Evolutionary conservation across 495 filamentous ascomycete genomes (phyloP).

Genomic region (Podospora pseudocomata): DNA sequence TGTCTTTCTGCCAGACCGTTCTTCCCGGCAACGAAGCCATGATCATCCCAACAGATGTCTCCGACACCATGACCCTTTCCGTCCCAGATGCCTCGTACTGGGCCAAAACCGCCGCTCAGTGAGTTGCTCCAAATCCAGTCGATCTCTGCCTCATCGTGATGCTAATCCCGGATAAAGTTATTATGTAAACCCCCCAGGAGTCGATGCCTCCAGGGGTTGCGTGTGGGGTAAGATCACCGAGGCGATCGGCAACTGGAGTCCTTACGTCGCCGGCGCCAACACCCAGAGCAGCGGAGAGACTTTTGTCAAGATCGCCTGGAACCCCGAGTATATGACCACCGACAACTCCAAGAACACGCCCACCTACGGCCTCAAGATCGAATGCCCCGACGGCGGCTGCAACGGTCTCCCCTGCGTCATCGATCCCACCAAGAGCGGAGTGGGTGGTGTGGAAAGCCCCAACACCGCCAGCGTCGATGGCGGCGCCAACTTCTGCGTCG

Average conservation of each 20-base stretch:
- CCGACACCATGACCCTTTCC: constrained; percentile 54
- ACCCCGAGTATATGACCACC: constrained; percentile 66
- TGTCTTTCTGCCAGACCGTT: constrained; percentile 81
- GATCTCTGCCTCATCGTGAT: neutral
- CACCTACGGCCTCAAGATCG: constrained; percentile 66
- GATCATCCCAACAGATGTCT: constrained; percentile 73
- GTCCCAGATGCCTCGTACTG: constrained; percentile 71
- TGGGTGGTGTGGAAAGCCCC: constrained; percentile 57
- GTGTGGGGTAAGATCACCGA: constrained; percentile 64
- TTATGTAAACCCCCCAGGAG: constrained; percentile 77
- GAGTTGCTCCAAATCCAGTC: constrained; percentile 23
- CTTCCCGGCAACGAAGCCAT: constrained; percentile 85
- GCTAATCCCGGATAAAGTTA: constrained; percentile 46
- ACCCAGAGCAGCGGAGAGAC: constrained; percentile 61
- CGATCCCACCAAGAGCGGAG: constrained; percentile 56
- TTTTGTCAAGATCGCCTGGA: constrained; percentile 75
- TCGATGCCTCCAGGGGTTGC: constrained; percentile 57
- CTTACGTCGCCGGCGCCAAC: constrained; percentile 77
- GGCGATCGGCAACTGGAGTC: constrained; percentile 74
- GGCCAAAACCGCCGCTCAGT: constrained; percentile 73
- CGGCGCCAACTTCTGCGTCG: constrained; percentile 72
- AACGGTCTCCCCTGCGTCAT: constrained; percentile 73
- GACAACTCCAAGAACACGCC: constrained; percentile 55
- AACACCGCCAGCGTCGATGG: constrained; percentile 58
- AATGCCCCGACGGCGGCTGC: constrained; percentile 63